Base-by-base conservation (phyloP, 1,284 basidiomycete species). In the Hypsizygus ulmarius region DNA sequence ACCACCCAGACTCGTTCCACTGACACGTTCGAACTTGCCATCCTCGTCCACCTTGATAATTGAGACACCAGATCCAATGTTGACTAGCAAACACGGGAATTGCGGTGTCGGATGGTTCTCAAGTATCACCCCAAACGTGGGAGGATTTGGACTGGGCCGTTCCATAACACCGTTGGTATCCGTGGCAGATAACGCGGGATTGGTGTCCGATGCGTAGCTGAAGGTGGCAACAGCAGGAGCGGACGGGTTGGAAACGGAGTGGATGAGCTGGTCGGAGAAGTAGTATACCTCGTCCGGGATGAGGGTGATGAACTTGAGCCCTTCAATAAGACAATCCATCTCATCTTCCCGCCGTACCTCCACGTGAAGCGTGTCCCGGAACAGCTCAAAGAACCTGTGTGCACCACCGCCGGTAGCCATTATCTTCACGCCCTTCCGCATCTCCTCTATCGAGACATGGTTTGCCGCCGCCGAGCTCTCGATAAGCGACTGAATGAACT, bases 221-320 rank as follows among this genome's bases (percentile, higher is more conserved):
- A 53, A 59, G 35, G 54, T 56, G 37, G 53, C 45, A 16, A 49
- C 47, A 57, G 60, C 41, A 32, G 61, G 58, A n/a, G n/a, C n/a
- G 45, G 63, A 60, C 8, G 81, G 78, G 64, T 93, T 90, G 39
- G 90, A 87, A 21, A 93, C 84, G 44, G 82, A 86, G 67, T 92
- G 87, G 45, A 98, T 95, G 57, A 98, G 83, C 70, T 97, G 90
- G 69, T 99, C 97, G 38, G 94, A 97, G 73, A 97, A 99, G 78
- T 88, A 98, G 70, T 98, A 99, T 28, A 95, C 95, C 69, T 99
- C 97, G 69, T 97, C 88, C 27, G 96, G 96, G 51, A 99, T 97
- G 63, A 93, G 84, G 25, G 91, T 89, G 68, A 98, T 91, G 70
- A 99, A 99, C 67, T 94, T 93, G 62, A 99, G 78, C 12, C 97